Percentiles rank a stretch among this genome's conserved stretches.
Conservation (phyloP, 2,329 filamentous ascomycete species). For the Nothopassalora personata region DNA sequence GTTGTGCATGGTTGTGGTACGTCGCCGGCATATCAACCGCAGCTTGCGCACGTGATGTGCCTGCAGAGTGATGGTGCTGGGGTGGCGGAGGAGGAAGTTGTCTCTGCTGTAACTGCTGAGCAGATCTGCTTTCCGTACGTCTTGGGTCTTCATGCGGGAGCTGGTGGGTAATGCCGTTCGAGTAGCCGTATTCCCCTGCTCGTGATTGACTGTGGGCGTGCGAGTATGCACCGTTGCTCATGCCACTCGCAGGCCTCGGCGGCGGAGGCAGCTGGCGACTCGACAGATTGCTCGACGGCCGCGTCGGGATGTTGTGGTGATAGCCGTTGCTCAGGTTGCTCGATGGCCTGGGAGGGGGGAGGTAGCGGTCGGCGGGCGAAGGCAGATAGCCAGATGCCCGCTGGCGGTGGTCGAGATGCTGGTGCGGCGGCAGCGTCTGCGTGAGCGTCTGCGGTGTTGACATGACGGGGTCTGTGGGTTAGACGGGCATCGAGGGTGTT, state of each 20-base stretch:
- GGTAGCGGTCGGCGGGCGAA: conserved; percentile 28
- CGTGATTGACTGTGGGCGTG: conserved; percentile 20
- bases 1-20: conserved; percentile 7
- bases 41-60: conserved; percentile 23
- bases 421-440: conserved; percentile 29
- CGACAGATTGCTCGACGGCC: conserved; percentile 31
- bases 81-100: conserved; percentile 19
- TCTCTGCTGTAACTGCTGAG: conserved; percentile 18
- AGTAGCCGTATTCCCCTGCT: conserved; percentile 24
- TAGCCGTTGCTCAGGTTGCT: conserved; percentile 31
- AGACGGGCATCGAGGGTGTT: conserved; percentile 3
- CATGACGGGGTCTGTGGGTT: conserved; percentile 17
- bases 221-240: conserved; percentile 26
- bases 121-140: conserved; percentile 25
- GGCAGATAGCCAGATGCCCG: conserved; percentile 21
- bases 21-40: conserved; percentile 8
- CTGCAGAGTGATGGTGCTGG: conserved; percentile 15
- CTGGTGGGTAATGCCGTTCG: conserved; percentile 17
- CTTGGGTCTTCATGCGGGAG: conserved; percentile 23
- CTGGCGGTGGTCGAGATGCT: conserved; percentile 29
- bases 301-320: conserved; percentile 28
- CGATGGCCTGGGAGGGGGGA: conserved; percentile 29
- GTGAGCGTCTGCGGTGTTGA: conserved; percentile 31
- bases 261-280: conserved; percentile 26
- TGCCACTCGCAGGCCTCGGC: conserved; percentile 27